phyloP scores from a whole-genome alignment of 257 asterid species.

The Nicotiana otophora region DNA sequence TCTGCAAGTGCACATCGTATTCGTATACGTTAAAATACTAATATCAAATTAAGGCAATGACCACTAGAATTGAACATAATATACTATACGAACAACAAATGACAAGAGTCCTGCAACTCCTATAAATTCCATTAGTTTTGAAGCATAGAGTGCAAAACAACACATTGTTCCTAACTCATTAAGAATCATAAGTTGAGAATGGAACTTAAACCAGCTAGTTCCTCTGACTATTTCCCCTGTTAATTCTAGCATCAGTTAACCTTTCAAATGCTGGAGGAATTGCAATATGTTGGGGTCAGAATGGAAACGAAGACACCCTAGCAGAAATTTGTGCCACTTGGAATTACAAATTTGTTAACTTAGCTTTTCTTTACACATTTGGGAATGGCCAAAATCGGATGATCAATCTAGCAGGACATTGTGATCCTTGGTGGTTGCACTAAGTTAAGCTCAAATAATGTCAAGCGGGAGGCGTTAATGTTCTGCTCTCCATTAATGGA shows the following conservation, averaged over 20 bases:
- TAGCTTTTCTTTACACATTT: constrained; percentile 46
- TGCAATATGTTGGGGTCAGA: constrained; percentile 11
- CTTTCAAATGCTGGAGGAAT: constrained; percentile 26
- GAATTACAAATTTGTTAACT: constrained; percentile 17
- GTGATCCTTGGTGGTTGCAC: constrained; percentile 51
- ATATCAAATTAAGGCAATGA: background rate
- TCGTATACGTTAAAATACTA: background rate
- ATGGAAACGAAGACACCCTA: no score
- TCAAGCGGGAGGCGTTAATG: no score
- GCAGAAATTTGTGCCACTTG: no score
- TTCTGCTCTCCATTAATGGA: no score
- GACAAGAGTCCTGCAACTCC: background rate
- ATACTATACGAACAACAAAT: background rate
- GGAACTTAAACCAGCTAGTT: background rate
- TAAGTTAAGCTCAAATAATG: no score
- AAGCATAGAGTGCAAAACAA: background rate
- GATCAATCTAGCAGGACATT: constrained; percentile 55
- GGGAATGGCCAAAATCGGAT: constrained; percentile 44
- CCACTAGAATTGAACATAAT: background rate
- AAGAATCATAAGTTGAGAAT: background rate
- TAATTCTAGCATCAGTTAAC: background rate
- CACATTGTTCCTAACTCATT: background rate
- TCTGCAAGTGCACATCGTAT: background rate
- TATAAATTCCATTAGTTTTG: background rate
- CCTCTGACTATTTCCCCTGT: background rate